phyloP scores from a whole-genome alignment of 2,329 filamentous ascomycete genomes.

The Curvularia spicifera region DNA sequence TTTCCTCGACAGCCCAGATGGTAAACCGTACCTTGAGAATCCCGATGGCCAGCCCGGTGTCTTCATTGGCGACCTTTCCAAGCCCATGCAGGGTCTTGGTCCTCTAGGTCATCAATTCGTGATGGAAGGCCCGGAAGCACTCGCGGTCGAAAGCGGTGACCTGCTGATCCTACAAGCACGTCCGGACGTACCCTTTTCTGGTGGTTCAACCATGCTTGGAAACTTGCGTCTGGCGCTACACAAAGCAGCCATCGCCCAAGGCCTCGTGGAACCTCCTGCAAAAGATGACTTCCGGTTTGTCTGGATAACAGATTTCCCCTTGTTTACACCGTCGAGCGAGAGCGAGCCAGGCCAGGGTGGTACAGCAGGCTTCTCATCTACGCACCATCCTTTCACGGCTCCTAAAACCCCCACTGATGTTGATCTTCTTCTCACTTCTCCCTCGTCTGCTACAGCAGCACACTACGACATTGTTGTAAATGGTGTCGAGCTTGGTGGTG shows the following conservation, averaged over 20 bases:
- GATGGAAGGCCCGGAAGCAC: conserved; percentile 61
- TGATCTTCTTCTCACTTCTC: conserved; percentile 73
- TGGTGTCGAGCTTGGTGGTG: conserved; percentile 91
- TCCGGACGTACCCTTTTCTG: conserved; percentile 66
- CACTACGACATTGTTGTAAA: conserved; percentile 98
- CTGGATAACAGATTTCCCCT: conserved; percentile 90
- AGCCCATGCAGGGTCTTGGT: conserved; percentile 78
- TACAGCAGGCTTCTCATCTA: conserved; percentile 78
- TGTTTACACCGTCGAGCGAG: conserved; percentile 78
- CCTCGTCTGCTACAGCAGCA: conserved; percentile 76
- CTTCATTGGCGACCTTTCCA: conserved; percentile 74
- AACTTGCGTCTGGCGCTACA: conserved; percentile 74
- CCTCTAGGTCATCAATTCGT: conserved; percentile 77
- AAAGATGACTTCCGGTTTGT: conserved; percentile 68
- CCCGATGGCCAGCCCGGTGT: conserved; percentile 80
- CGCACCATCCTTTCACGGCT: conserved; percentile 95
- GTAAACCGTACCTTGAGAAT: conserved; percentile 68
- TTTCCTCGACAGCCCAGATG: conserved; percentile 73
- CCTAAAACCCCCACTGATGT: conserved; percentile 76
- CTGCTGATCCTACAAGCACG: conserved; percentile 83
- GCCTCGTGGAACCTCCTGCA: conserved; percentile 59
- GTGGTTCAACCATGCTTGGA: conserved; percentile 76
- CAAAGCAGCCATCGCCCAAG: conserved; percentile 69
- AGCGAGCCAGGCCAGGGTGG: conserved; percentile 81
- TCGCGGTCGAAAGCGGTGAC: conserved; percentile 69